Evolutionary conservation across 805 yeast genomes (phyloP).

Genomic region (Candida arabinofermentans): DNA sequence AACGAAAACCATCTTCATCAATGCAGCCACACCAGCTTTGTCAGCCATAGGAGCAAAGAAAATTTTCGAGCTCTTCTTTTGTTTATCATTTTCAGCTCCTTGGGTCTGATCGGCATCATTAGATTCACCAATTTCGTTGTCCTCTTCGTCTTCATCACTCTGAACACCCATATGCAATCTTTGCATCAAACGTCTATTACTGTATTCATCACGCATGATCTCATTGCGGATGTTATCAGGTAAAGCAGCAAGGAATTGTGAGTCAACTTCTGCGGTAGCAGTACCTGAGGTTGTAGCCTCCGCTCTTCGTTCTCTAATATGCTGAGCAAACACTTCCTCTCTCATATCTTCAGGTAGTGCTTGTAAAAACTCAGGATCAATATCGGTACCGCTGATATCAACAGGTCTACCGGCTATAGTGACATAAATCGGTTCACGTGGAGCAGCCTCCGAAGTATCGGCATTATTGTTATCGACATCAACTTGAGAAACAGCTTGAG

Average conservation of each 20-base stretch:
- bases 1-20: constrained; percentile 65
- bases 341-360: constrained; percentile 92
- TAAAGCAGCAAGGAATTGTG: constrained; percentile 74
- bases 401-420: constrained; percentile 73
- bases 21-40: constrained; percentile 66
- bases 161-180: constrained; percentile 10
- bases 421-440: constrained; percentile 53
- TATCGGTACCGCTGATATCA: constrained; percentile 84
- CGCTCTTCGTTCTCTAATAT: constrained; percentile 68
- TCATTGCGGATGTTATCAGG: constrained; percentile 44
- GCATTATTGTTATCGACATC: constrained; percentile 8
- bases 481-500: constrained; percentile 21
- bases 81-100: constrained; percentile 10
- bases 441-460: constrained; percentile 15
- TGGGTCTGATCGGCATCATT: constrained; percentile 23
- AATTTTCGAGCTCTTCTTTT: constrained; percentile 32
- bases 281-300: constrained; percentile 41
- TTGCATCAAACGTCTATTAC: constrained; percentile 16
- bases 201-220: constrained; percentile 28
- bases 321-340: constrained; percentile 86
- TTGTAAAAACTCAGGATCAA: constrained; percentile 85
- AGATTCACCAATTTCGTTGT: constrained; percentile 15
- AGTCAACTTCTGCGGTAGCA: constrained; percentile 64
- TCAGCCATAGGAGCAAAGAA: constrained; percentile 69
- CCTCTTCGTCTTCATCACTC: constrained; percentile 16